phyloP scores from a whole-genome alignment of 1,284 basidiomycete genomes.

The Cutaneotrichosporon cavernicola region DNA sequence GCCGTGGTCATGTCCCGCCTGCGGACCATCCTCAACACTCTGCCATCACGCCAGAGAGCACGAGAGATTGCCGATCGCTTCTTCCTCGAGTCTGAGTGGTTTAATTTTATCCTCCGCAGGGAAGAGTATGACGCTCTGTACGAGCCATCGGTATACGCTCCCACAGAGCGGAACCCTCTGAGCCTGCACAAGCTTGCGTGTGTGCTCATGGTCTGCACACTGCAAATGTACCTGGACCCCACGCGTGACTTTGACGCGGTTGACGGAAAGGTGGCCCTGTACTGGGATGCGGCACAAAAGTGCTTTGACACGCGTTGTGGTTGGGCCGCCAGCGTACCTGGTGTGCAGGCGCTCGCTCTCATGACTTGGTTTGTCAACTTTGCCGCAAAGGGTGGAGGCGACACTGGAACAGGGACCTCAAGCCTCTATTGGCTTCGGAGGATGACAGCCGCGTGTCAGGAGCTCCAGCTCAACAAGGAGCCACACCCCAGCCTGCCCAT shows the following conservation, averaged over 20 bases:
- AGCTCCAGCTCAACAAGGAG: constrained; percentile 47
- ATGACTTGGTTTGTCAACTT: constrained; percentile 45
- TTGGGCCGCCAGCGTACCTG: constrained; percentile 43
- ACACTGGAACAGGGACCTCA: constrained; percentile 18
- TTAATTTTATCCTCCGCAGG: constrained; percentile 36
- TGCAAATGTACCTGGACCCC: constrained; percentile 45
- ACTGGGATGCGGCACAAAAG: constrained; percentile 44
- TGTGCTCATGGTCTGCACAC: constrained; percentile 45
- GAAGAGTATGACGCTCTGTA: constrained; percentile 45
- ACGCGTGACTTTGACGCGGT: constrained; percentile 26
- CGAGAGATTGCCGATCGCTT: constrained; percentile 31
- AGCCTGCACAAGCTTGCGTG: constrained; percentile 49
- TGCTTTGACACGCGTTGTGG: constrained; percentile 50
- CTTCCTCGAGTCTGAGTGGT: constrained; percentile 41
- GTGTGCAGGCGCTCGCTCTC: constrained; percentile 44
- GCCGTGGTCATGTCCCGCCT: constrained; percentile 30
- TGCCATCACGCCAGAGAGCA: constrained; percentile 40
- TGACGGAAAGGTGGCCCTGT: constrained; percentile 35
- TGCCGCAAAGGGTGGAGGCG: constrained; percentile 43
- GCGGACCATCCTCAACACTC: constrained; percentile 31
- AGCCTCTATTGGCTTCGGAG: constrained; percentile 48
- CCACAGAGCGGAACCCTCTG: constrained; percentile 42
- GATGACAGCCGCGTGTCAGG: constrained; percentile 43
- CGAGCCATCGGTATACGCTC: constrained; percentile 44
- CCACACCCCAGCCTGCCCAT: constrained; percentile 40